A percentile compares a stretch with the other conserved stretches of the same genome.
These are phyloP conservation scores for Ceratocystis alfenasii DNA, from an alignment of 2,329 filamentous ascomycete species.

Conservation along the genomic window DNA sequence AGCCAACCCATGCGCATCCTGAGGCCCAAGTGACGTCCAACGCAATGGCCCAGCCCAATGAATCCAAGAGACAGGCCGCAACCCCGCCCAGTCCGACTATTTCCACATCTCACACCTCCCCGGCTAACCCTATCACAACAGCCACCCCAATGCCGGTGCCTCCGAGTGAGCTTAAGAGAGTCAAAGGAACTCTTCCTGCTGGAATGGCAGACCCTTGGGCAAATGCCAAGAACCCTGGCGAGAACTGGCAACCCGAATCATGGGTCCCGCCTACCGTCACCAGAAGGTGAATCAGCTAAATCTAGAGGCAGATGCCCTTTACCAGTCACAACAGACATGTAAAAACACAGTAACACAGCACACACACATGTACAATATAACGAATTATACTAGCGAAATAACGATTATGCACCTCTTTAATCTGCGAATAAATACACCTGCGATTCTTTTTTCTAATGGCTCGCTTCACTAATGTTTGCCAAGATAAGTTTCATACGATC, in stretches of 20 bases:
- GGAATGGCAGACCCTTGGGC: slow-evolving; percentile 45
- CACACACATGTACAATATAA: slow-evolving; percentile 2
- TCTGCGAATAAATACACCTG: too few species aligned
- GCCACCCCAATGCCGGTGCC: not conserved
- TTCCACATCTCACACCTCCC: not conserved
- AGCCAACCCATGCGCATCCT: not conserved
- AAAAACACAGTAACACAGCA: not conserved
- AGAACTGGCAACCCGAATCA: slow-evolving; percentile 54
- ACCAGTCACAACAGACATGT: not conserved
- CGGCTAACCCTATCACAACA: not conserved
- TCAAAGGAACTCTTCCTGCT: slow-evolving; percentile 20
- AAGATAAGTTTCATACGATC: slow-evolving; percentile 30
- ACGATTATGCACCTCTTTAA: not conserved
- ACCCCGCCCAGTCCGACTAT: not conserved
- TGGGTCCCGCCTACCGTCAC: slow-evolving; percentile 43
- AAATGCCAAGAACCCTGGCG: slow-evolving; percentile 42
- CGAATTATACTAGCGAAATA: not conserved
- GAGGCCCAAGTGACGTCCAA: slow-evolving; percentile 21
- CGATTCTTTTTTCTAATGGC: too few species aligned
- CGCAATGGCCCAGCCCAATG: not conserved
- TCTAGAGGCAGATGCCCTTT: not conserved
- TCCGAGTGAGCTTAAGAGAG: slow-evolving; percentile 9
- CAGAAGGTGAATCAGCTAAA: slow-evolving; percentile 24
- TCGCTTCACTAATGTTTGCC: slow-evolving; percentile 7
- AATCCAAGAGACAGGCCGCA: not conserved